Evolutionary conservation across 1,284 basidiomycete genomes (phyloP), one percentile per base, ranked within the genome.

Genomic region (Flammula alnicola): DNA sequence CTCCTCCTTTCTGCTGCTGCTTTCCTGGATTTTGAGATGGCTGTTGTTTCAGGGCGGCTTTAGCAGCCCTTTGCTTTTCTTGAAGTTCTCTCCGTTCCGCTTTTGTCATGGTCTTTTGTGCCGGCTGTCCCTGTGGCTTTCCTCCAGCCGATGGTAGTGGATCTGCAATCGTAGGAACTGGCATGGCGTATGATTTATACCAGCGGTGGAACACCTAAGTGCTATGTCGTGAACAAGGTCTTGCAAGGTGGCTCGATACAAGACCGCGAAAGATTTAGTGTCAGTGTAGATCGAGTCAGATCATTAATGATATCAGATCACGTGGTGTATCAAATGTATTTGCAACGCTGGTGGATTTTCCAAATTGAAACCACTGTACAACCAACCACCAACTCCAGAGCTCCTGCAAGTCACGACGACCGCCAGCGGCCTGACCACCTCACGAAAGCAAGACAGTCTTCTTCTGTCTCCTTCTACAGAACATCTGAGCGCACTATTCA

Each of bases 71-170:
- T 61, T 93, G 89, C 57, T 75, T 77, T 66, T 92, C 90, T 66
- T 92, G 89, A 11, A 88, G 72, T 60, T 88, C 89, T 60, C 89
- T 75, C 31, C 90, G 77, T 65, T 93, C 90, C 2, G 88, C 87
- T 67, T 88, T 92, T 32, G 88, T 83, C 83, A 84, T 83, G 35
- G 77, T 76, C 60, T 88, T 89, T 64, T 85, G 84, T 25, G 79
- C 76, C 40, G 72, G 73, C 39, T 71, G 72, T 27, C 63, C 64
- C 27, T 25, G 32, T 25, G 64, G 57, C 52, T 74, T 67, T 41
- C 61, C 55, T n/a, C 64, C 56, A 33, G 54, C 37, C 20, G 55
- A 47, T 25, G 61, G 44, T 22, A 63, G 60, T 22, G 57, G 63
- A 52, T 67, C 67, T 32, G 60, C 52, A 25, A 63, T 64, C 26